Evolutionary conservation across 1,139 yeast genomes (phyloP).

Genomic region (Yamadazyma conglobata): DNA sequence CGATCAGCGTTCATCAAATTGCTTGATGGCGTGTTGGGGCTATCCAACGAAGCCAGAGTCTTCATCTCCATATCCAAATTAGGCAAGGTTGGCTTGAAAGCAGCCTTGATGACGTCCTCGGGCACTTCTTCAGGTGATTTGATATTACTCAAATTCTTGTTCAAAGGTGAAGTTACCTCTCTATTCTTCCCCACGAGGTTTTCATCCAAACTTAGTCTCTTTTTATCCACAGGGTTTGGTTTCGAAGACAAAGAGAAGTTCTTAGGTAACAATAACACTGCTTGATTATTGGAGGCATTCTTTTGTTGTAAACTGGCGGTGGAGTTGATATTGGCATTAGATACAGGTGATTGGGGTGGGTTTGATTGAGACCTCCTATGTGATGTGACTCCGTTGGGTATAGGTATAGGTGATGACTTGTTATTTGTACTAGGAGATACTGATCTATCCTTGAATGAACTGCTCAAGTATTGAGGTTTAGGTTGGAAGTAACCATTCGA

Average conservation of each 20-base stretch:
- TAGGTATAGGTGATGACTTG: slow-evolving; percentile 15
- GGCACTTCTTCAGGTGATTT: slow-evolving; percentile 9
- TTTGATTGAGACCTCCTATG: slow-evolving; percentile 37
- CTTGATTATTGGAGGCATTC: slow-evolving; percentile 23
- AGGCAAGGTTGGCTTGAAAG: slow-evolving; percentile 12
- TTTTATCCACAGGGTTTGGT: slow-evolving; percentile 15
- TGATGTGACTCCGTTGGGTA: slow-evolving; percentile 14
- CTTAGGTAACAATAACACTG: slow-evolving; percentile 44
- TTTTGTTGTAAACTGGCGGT: slow-evolving; percentile 8
- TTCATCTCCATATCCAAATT: slow-evolving; percentile 10
- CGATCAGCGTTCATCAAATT: background rate
- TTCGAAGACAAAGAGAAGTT: slow-evolving; percentile 31
- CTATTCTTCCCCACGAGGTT: slow-evolving; percentile 17
- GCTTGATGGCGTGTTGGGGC: slow-evolving; percentile 6
- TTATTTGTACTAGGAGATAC: slow-evolving; percentile 24
- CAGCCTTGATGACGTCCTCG: slow-evolving; percentile 6
- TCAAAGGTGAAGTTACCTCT: slow-evolving; percentile 15
- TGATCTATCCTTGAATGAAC: slow-evolving; percentile 27
- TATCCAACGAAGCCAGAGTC: slow-evolving; percentile 4
- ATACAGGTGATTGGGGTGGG: slow-evolving; percentile 29
- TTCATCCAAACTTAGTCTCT: slow-evolving; percentile 32
- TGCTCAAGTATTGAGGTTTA: slow-evolving; percentile 22
- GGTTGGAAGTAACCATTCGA: slow-evolving; percentile 22
- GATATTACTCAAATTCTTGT: slow-evolving; percentile 20
- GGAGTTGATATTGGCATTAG: slow-evolving; percentile 8